These are phyloP conservation scores for Colletotrichum tropicicola DNA, from an alignment of 2,329 filamentous ascomycete genomes.

Conservation along the genomic window DNA sequence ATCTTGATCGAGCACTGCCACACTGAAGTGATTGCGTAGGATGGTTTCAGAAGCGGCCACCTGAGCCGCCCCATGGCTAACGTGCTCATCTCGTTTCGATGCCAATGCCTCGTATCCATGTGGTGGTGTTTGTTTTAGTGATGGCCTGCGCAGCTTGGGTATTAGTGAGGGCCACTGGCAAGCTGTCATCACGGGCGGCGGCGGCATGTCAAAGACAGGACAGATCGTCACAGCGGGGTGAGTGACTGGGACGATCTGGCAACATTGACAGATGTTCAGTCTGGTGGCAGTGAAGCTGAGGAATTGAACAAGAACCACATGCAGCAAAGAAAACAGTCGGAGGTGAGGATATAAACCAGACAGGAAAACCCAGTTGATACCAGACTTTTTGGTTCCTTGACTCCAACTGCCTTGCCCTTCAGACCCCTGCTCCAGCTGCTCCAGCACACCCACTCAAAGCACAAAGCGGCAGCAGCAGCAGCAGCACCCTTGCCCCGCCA, in stretches of 20 bases:
- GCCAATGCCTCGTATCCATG: background rate
- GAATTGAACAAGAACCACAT: background rate
- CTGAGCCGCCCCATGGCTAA: no score
- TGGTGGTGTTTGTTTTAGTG: background rate
- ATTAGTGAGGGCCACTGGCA: background rate
- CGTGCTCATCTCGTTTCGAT: slow-evolving; percentile 22
- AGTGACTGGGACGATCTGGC: background rate
- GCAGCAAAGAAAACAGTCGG: background rate
- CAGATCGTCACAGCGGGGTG: slow-evolving; percentile 1
- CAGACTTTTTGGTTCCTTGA: background rate
- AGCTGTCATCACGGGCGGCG: background rate
- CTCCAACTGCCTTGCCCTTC: background rate
- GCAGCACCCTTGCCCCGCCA: slow-evolving; percentile 25
- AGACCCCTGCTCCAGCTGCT: background rate
- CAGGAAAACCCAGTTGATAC: background rate
- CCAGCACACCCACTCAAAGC: background rate
- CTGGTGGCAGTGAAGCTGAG: no score
- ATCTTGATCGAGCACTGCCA: slow-evolving; percentile 24
- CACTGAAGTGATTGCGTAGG: slow-evolving; percentile 3
- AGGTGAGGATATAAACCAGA: background rate
- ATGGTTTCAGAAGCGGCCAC: background rate
- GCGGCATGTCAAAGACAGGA: no score
- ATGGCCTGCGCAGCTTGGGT: background rate
- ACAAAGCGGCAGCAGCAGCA: no score
- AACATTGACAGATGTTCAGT: background rate